Conservation (phyloP, 768 basidiomycete genomes). For the Rhodotorula babjevae region DNA sequence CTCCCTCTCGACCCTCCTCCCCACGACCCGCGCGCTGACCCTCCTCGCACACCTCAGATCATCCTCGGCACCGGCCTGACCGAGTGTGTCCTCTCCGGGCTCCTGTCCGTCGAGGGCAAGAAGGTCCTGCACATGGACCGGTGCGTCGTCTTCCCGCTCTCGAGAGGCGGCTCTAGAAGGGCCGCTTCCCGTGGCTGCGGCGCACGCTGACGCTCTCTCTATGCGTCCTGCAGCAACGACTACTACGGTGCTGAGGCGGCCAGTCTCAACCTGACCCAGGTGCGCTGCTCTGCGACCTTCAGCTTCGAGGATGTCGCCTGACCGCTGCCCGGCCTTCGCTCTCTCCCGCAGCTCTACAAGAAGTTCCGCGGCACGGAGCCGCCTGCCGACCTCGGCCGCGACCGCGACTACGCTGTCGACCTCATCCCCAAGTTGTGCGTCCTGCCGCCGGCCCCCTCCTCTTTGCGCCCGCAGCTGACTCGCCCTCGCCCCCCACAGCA, state of each 20-base stretch:
- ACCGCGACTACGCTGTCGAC: constrained; percentile 96
- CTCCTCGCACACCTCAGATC: constrained; percentile 48
- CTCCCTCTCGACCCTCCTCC: too few species aligned
- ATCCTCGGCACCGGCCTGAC: constrained; percentile 95
- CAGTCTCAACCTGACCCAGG: constrained; percentile 94
- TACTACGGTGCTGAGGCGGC: constrained; percentile 98
- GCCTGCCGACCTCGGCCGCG: constrained; percentile 82
- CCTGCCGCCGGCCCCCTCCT: too few species aligned
- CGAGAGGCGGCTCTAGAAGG: too few species aligned
- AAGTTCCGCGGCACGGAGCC: constrained; percentile 79
- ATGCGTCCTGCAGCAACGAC: constrained; percentile 60
- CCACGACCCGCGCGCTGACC: background rate
- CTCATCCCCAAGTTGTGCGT: constrained; percentile 83
- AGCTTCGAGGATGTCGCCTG: too few species aligned
- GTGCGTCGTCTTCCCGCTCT: constrained; percentile 13
- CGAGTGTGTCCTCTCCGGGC: constrained; percentile 94
- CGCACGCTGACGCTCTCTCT: background rate
- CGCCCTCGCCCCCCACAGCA: constrained; percentile 46
- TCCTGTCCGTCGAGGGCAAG: constrained; percentile 98
- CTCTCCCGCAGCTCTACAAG: constrained; percentile 70
- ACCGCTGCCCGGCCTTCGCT: too few species aligned
- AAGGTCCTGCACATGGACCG: constrained; percentile 99
- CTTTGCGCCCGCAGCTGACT: background rate
- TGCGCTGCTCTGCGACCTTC: constrained; percentile 42
- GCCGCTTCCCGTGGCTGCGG: too few species aligned